Base-by-base conservation (phyloP, 345 rosid genomes). In the Gossypium herbaceum region DNA sequence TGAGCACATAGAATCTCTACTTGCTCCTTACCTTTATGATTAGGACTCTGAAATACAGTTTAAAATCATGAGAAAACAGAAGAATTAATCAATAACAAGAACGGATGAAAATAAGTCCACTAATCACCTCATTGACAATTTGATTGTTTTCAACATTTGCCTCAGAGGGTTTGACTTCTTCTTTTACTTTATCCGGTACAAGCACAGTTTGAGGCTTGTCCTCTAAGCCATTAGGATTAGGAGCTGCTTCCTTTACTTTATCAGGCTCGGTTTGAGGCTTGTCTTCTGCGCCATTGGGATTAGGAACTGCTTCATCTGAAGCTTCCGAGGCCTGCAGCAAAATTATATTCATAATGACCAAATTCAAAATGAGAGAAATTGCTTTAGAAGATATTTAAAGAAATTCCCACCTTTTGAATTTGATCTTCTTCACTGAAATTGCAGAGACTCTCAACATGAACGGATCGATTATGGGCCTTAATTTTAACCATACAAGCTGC, bases 401-500 rank as follows among this genome's bases (percentile, higher is more conserved):
- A 64, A 25, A 24, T 70, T 60, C 55, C 1, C 54, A 93, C 97
- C 96, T 92, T 89, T 22, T 79, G 81, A 13, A 71, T 56, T 64
- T 76, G 84, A 44, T 89, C 97, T 19, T 84, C 96, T 71, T 90
- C 94, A 72, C 86, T 84, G 79, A 93, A 91, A 86, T 88, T 91
- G 78, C 97, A 96, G 63, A 93, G 76, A 27, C 85, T 79, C 72
- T 90, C 94, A 22, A 90, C 85, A 77, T 87, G 91, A 39, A 87
- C 81, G 6, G 93, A 90, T 84, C 97, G 87, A 55, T 44, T 59
- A 16, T 87, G 83, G 24, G 90, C 80, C 86, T 88, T 92, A 78
- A 96, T 89, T 81, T 87, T 89, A 56, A 89, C 85, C 92, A 90
- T 93, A 77, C 82, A 89, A 82, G 99, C 99, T 96, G 85, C 85